Percentiles rank a stretch among this genome's conserved stretches.
phyloP scores from a whole-genome alignment of 257 asterid species.

The Avicennia marina region DNA sequence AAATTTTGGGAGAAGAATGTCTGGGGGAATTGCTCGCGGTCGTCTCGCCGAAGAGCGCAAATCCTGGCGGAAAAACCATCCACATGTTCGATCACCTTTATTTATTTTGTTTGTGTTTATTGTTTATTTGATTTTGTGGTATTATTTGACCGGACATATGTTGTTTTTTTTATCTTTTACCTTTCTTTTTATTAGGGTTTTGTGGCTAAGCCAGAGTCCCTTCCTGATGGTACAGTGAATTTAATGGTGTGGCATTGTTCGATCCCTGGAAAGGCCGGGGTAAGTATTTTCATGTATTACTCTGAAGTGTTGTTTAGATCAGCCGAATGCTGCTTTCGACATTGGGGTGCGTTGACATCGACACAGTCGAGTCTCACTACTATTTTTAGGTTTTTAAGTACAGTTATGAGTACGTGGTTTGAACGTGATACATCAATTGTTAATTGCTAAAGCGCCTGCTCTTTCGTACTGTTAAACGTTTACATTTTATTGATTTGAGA shows the following conservation, averaged over 20 bases:
- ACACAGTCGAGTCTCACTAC: too few relatives aligned
- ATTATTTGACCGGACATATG: conserved; percentile 3
- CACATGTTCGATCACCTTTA: conserved; percentile 31
- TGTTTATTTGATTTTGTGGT: not conserved
- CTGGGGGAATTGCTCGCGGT: conserved; percentile 55
- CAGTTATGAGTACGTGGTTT: too few relatives aligned
- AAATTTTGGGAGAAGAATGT: conserved; percentile 39
- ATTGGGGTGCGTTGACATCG: not conserved
- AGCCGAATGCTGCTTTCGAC: not conserved
- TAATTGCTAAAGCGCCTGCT: too few relatives aligned
- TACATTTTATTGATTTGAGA: too few relatives aligned
- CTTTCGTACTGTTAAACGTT: too few relatives aligned
- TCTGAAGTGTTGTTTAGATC: not conserved
- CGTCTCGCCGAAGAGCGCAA: conserved; percentile 56
- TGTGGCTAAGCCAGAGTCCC: conserved; percentile 65
- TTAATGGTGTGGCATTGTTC: conserved; percentile 69
- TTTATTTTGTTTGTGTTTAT: not conserved
- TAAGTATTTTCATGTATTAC: conserved; percentile 23
- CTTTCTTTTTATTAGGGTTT: too few relatives aligned
- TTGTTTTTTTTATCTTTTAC: not conserved
- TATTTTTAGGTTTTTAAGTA: too few relatives aligned
- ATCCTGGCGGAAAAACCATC: conserved; percentile 53
- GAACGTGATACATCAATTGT: too few relatives aligned
- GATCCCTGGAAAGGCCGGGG: conserved; percentile 72
- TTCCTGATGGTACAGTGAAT: conserved; percentile 60